Base-by-base conservation (phyloP, 306 rosid genomes). In the Glycine soja region DNA sequence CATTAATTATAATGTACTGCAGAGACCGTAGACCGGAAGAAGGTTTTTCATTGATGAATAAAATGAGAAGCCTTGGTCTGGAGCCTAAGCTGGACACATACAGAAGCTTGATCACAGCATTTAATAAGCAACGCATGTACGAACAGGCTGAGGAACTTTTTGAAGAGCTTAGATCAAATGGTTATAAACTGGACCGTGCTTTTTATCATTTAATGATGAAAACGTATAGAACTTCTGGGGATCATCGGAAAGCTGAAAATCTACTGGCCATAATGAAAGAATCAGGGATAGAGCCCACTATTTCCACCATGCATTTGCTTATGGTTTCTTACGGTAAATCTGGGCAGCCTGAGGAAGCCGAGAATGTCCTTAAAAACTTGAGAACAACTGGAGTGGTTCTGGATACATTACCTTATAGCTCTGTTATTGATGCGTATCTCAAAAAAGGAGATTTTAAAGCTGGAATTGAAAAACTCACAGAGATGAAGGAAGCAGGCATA, bases 161-260 rank as follows among this genome's bases (percentile, higher is more conserved):
- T 65, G 95, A 93, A 87, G 97, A 90, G 86, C 90, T 92, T 73
- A 92, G 94, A 68, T 88, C 92, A 16, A 85, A 79, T 18, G 94
- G 89, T 74, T 80, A 78, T 80, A 89, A 86, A 77, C 79, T 95
- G 71, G 97, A 95, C 83, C 99, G 97, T 43, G 90, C 97, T 46
- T 90, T 93, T 87, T 95, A 88, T 85, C 99, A 95, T 81, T 81
- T 90, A 56, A 95, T 95, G 97, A 92, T 95, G 94, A 95, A 91
- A 84, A 84, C 90, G 76, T 95, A 77, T 75, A 88, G 99, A 90
- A 89, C 90, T 82, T 83, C 94, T 16, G 97, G 97, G 81, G 87
- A 91, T 80, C 92, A 92, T 84, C 76, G 75, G 56, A 95, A 93
- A 88, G 97, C 97, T 2, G 97, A 91, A 85, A 91, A 87, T 82